Conservation (phyloP, 768 basidiomycete species). For the Pholiota microspora region DNA sequence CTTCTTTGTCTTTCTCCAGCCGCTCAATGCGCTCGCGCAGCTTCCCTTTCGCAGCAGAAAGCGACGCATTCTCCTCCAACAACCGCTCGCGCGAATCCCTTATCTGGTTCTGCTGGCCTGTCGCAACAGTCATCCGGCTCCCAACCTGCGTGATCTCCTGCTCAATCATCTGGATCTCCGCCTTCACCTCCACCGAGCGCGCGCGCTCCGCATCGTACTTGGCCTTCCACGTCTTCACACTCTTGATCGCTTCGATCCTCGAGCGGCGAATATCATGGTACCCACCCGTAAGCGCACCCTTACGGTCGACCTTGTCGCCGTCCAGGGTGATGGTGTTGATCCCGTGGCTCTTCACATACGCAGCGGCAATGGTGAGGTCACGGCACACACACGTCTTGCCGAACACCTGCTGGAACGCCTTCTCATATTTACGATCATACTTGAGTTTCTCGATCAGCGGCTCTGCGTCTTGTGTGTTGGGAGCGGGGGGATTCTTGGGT, state of each 20-base stretch:
- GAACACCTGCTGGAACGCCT: conserved; percentile 96
- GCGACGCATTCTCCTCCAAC: conserved; percentile 53
- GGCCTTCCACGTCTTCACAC: conserved; percentile 69
- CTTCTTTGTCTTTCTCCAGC: conserved; percentile 66
- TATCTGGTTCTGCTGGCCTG: conserved; percentile 69
- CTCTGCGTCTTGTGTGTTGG: conserved; percentile 74
- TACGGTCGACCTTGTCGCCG: conserved; percentile 96
- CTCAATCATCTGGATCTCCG: conserved; percentile 66
- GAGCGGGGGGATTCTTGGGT: conserved; percentile 63
- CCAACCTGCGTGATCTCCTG: conserved; percentile 80
- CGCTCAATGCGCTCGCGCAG: conserved; percentile 55
- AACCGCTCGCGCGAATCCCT: conserved; percentile 67
- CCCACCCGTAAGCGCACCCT: conserved; percentile 93
- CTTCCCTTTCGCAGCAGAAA: conserved; percentile 71
- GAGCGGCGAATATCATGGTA: conserved; percentile 92
- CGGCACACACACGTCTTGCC: conserved; percentile 96
- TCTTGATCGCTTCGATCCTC: conserved; percentile 83
- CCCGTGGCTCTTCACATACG: conserved; percentile 91
- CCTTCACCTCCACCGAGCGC: conserved; percentile 72
- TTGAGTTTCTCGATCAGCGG: conserved; percentile 81
- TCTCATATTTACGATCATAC: conserved; percentile 66
- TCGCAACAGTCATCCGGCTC: conserved; percentile 70
- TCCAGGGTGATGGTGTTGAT: conserved; percentile 98
- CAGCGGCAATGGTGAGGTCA: conserved; percentile 88
- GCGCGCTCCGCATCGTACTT: conserved; percentile 67